Evolutionary conservation across 495 filamentous ascomycete species (phyloP), one percentile per base, ranked within the genome.

Genomic region (Glarea lozoyensis): DNA sequence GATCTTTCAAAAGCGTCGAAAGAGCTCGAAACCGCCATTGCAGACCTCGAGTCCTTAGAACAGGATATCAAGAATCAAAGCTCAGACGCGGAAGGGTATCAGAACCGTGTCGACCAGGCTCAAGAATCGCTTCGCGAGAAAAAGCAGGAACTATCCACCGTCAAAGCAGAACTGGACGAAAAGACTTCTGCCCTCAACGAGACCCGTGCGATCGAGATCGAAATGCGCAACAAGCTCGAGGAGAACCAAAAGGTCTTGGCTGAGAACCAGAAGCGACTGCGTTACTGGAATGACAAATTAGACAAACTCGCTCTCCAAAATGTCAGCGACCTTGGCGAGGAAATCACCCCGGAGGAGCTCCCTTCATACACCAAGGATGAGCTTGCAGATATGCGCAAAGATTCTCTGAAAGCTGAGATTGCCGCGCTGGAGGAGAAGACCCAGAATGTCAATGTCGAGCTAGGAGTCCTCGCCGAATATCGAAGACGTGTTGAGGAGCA

Each of bases 151-250:
- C 72, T 98, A 4, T 74, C 78, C 35, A 66, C 75, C 23, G 53
- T 96, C 36, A 98, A 97, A 64, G 62, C 72, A 2, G 86, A 96
- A 53, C 68, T 97, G 10, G 90, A 97, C 48, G 79, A 83, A 49
- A 90, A 86, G 69, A 82, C 80, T 12, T 73, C 81, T 2, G 88
- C 93, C 49, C 68, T 97, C 30, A 97, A 97, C 57, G 85, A 85
- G 57, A 94, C 81, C 2, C 79, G 92, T 0, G 89, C 86, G 2
- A 72, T 82, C 12, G 93, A 97, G 63, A 94, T 98, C 46, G 92
- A 97, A 60, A 96, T 96, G 88, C 86, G 88, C 39, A 96, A 96
- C 61, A 92, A 94, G 61, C 78, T 97, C 13, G 87, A 97, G 55
- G 89, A 97, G 59, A 89, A 88, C 63, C 86, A 94, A 50, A 98